These are phyloP conservation scores for Termitomyces titanicus DNA, from an alignment of 768 basidiomycete species.

Conservation along the genomic window DNA sequence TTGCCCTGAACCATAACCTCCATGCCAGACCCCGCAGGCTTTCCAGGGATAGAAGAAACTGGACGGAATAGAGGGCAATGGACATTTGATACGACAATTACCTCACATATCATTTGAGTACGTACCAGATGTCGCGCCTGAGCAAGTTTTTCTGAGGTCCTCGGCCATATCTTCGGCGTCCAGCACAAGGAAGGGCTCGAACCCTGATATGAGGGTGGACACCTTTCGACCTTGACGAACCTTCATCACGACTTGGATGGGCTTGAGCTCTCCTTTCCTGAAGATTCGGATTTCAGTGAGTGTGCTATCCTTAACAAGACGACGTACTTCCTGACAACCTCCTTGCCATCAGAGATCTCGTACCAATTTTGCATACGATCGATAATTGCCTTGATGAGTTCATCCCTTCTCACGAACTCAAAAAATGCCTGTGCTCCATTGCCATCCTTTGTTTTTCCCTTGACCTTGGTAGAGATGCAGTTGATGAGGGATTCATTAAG, in stretches of 20 bases:
- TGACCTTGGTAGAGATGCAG: conserved; percentile 33
- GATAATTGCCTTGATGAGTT: conserved; percentile 48
- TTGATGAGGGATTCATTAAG: conserved; percentile 47
- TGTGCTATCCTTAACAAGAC: neutral
- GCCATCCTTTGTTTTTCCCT: conserved; percentile 26
- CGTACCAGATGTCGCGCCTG: conserved; percentile 74
- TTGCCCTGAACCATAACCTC: conserved; percentile 88
- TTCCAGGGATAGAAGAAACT: conserved; percentile 65
- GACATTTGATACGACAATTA: neutral
- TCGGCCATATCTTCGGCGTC: conserved; percentile 73
- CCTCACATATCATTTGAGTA: neutral
- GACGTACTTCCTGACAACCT: conserved; percentile 57
- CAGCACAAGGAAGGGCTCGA: conserved; percentile 70
- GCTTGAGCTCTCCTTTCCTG: conserved; percentile 76
- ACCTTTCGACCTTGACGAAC: conserved; percentile 76
- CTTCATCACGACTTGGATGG: conserved; percentile 69
- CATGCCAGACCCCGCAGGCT: conserved; percentile 41
- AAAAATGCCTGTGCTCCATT: conserved; percentile 10
- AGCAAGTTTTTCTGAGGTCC: conserved; percentile 72
- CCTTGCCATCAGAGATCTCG: conserved; percentile 54
- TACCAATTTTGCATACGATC: conserved; percentile 79
- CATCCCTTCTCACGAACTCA: conserved; percentile 67
- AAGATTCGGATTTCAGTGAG: conserved; percentile 1
- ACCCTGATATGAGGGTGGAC: conserved; percentile 72
- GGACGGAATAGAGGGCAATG: neutral